Conservation (phyloP, 2,329 filamentous ascomycete species). For the Salinomyces thailandicus region DNA sequence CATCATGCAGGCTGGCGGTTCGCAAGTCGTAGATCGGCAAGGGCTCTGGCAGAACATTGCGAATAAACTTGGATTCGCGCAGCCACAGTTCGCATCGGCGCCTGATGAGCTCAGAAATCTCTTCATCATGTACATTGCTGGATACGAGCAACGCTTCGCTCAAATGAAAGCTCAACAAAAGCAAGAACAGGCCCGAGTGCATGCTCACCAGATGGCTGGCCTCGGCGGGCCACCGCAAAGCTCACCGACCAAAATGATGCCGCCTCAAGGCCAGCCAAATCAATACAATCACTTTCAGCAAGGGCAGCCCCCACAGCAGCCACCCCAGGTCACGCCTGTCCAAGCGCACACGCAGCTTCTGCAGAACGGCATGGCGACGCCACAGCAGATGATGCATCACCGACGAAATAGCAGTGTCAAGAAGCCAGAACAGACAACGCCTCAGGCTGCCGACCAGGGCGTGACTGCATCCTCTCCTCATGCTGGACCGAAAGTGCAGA, state of each 20-base stretch:
- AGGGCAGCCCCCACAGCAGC: constrained; percentile 18
- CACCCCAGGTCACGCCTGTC: constrained; percentile 32
- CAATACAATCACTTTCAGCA: constrained; percentile 18
- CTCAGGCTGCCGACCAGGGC: constrained; percentile 13
- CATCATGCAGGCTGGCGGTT: constrained; percentile 68
- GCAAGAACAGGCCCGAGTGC: constrained; percentile 24
- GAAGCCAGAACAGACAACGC: constrained; percentile 22
- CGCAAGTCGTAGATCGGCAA: constrained; percentile 56
- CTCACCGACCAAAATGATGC: constrained; percentile 26
- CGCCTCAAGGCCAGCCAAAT: constrained; percentile 11
- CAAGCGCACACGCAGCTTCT: constrained; percentile 40
- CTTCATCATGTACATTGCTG: constrained; percentile 64
- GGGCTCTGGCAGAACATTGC: constrained; percentile 69
- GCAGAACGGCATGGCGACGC: constrained; percentile 37
- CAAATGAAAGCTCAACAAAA: constrained; percentile 40
- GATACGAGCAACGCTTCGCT: constrained; percentile 63
- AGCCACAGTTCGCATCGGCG: constrained; percentile 47
- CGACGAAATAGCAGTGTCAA: constrained; percentile 22
- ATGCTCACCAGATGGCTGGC: constrained; percentile 32
- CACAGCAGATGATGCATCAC: constrained; percentile 31
- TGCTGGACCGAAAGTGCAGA: constrained; percentile 16
- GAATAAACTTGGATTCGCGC: constrained; percentile 34
- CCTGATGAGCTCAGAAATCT: constrained; percentile 57
- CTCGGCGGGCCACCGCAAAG: constrained; percentile 21
- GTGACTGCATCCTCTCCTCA: constrained; percentile 21